phyloP scores from a whole-genome alignment of 106 monocot genomes.

The Dendrobium officinale region DNA sequence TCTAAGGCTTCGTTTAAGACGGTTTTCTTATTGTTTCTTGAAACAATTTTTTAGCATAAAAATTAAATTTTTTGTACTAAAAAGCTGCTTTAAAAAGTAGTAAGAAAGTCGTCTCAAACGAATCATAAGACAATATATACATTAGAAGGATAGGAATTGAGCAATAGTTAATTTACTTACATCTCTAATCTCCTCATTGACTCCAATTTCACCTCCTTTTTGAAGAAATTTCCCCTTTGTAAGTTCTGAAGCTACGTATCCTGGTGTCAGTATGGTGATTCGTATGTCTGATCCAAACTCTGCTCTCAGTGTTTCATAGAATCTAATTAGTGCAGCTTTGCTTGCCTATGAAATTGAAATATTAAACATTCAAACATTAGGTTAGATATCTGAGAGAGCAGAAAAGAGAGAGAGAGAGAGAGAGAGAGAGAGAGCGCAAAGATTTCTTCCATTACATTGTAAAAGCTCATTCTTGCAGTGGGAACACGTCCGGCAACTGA shows the following conservation, averaged over 20 bases:
- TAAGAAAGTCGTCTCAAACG: no score
- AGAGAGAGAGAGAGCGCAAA: no score
- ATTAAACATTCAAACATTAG: background rate
- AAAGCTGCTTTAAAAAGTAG: no score
- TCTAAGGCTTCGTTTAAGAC: no score
- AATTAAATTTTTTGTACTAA: no score
- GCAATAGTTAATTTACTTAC: conserved; percentile 14
- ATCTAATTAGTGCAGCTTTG: conserved; percentile 70
- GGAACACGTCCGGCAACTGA: conserved; percentile 50
- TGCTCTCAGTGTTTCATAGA: conserved; percentile 66
- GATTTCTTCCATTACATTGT: conserved; percentile 40
- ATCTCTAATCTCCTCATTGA: conserved; percentile 52
- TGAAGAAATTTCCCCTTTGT: conserved; percentile 65
- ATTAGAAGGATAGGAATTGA: background rate
- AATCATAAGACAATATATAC: no score
- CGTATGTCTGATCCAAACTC: conserved; percentile 60
- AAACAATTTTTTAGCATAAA: no score
- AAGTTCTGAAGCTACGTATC: conserved; percentile 67
- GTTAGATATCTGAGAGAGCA: background rate
- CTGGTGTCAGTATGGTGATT: conserved; percentile 60
- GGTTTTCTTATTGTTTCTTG: no score
- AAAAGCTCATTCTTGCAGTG: conserved; percentile 65
- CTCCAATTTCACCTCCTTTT: conserved; percentile 42
- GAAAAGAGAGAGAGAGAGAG: background rate
- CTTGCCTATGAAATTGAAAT: conserved; percentile 45